A percentile compares a stretch with the other conserved stretches of the same genome.
Conservation (phyloP, 352 stramenopile genomes). For the Pythium vanterpoolii region DNA sequence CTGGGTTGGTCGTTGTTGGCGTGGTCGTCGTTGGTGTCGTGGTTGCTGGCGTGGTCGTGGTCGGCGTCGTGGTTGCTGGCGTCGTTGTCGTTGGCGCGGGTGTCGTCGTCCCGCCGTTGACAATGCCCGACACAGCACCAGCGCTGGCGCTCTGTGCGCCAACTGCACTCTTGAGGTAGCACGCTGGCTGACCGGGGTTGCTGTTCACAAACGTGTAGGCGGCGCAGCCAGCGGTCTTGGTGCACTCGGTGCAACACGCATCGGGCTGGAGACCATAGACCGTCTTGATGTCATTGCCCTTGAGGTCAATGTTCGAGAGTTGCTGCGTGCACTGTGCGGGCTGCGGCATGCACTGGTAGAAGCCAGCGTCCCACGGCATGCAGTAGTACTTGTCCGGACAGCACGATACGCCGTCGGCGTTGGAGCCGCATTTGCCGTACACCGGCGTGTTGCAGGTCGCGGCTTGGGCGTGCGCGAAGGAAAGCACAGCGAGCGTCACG, state of each 20-base stretch:
- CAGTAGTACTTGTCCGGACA: slow-evolving; percentile 42
- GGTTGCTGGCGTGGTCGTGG: neutral
- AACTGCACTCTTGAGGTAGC: slow-evolving; percentile 34
- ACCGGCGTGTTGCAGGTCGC: slow-evolving; percentile 19
- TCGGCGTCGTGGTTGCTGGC: neutral
- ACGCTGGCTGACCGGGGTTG: slow-evolving; percentile 29
- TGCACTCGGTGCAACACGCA: slow-evolving; percentile 32
- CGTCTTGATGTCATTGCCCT: slow-evolving; percentile 37
- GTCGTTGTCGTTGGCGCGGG: neutral
- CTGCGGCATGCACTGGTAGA: slow-evolving; percentile 41
- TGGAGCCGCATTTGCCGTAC: slow-evolving; percentile 25
- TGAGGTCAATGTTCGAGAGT: slow-evolving; percentile 39
- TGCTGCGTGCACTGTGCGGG: slow-evolving; percentile 34
- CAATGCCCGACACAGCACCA: slow-evolving; percentile 28
- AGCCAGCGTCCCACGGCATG: slow-evolving; percentile 38
- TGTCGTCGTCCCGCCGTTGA: slow-evolving; percentile 6
- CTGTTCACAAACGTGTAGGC: slow-evolving; percentile 43
- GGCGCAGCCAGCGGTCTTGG: slow-evolving; percentile 25
- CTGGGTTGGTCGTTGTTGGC: neutral
- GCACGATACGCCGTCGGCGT: slow-evolving; percentile 24
- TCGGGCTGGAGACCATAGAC: slow-evolving; percentile 24
- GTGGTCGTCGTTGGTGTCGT: neutral
- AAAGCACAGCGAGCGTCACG: neutral
- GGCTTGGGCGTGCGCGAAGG: neutral
- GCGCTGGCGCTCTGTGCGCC: slow-evolving; percentile 2